These are phyloP conservation scores for Carpinus fangiana DNA, from an alignment of 306 rosid species.

Conservation along the genomic window DNA sequence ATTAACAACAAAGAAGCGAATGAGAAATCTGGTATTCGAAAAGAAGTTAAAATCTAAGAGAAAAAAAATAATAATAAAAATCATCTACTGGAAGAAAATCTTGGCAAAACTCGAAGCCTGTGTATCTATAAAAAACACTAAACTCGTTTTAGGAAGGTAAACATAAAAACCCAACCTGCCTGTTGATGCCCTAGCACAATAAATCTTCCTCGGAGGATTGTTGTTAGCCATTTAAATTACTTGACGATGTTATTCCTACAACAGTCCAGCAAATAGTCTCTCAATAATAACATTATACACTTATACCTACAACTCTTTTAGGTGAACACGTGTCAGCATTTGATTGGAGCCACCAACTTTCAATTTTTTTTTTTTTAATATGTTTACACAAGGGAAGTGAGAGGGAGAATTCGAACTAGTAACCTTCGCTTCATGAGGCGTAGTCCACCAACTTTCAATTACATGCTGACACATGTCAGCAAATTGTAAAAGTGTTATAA, in stretches of 20 bases:
- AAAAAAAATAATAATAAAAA: too few relatives aligned
- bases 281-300: too few relatives aligned
- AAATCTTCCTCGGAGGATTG: neutral
- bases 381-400: too few relatives aligned
- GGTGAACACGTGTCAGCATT: too few relatives aligned
- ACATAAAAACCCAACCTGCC: neutral
- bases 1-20: slow-evolving; percentile 14
- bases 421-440: too few relatives aligned
- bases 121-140: neutral
- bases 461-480: too few relatives aligned
- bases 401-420: too few relatives aligned
- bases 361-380: too few relatives aligned
- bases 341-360: too few relatives aligned
- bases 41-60: neutral
- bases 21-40: neutral
- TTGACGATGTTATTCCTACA: neutral
- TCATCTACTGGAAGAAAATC: neutral
- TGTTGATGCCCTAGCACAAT: neutral
- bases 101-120: neutral
- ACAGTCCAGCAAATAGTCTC: neutral
- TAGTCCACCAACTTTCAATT: too few relatives aligned
- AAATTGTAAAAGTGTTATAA: too few relatives aligned
- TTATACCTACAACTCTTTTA: too few relatives aligned
- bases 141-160: neutral
- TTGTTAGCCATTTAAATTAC: neutral